Evolutionary conservation across 306 rosid genomes (phyloP), one percentile per base, ranked within the genome.

Genomic region (Gastrolobium villosum): DNA sequence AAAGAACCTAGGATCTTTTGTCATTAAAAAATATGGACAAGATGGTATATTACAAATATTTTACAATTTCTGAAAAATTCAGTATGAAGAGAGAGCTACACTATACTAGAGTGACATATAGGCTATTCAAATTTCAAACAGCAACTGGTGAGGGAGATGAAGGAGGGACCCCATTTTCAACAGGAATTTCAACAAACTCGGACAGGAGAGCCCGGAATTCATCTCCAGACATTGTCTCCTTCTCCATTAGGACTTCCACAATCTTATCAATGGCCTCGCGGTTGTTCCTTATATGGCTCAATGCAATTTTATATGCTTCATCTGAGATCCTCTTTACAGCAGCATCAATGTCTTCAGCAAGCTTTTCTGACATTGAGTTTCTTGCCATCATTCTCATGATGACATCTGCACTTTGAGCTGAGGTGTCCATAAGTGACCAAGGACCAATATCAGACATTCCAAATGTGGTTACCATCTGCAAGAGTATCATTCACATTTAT

Each of bases 331-430:
- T 89, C 90, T 95, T 95, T 74, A 93, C 77, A 28, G 99, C 98
- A 14, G 84, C 13, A 48, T 95, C 99, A 4, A 95, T 95, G 87
- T 95, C 99, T 89, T 87, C 94, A 2, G 98, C 99, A 11, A 95
- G 99, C 86, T 75, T 95, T 80, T 95, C 99, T 1, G 98, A 95
- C 99, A 95, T 95, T 6, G 97, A 95, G 82, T 95, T 92, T 86
- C 99, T 91, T 26, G 99, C 99, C 98, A 95, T 95, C 99, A 92
- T 95, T 83, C 99, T 87, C 99, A 95, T 92, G 67, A 95, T 90
- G 31, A 95, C 89, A 70, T 95, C 99, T 65, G 79, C 93, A 55
- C 94, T 89, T 84, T 92, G 97, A 63, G 91, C 88, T 2, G 93
- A 78, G 4, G 86, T 43, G 53, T 95, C 99, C 99, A 93, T 91